These are phyloP conservation scores for Paecilomyces dactylethromorphus DNA, from an alignment of 2,329 filamentous ascomycete genomes.

Conservation along the genomic window DNA sequence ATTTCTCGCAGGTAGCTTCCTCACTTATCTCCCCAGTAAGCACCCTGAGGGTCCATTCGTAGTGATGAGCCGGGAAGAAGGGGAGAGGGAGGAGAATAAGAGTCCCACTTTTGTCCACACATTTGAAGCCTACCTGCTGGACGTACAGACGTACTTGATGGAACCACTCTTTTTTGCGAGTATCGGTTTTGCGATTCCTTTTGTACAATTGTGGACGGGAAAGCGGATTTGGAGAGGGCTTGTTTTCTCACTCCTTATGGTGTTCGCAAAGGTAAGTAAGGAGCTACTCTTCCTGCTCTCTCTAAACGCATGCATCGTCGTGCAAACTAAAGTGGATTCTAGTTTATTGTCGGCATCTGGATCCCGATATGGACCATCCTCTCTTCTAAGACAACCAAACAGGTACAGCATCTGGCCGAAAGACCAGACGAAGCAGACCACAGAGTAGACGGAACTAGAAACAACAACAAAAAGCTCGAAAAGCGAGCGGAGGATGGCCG, in stretches of 20 bases:
- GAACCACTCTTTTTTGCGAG: background rate
- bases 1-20: constrained; percentile 29
- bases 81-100: constrained; percentile 24
- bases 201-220: constrained; percentile 25
- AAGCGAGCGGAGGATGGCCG: background rate
- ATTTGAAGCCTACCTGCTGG: constrained; percentile 31
- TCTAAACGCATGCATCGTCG: background rate
- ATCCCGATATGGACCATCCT: background rate
- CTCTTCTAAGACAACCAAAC: background rate
- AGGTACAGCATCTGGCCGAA: background rate
- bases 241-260: constrained; percentile 23
- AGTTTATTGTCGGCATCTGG: background rate
- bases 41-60: constrained; percentile 30
- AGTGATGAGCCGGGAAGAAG: constrained; percentile 26
- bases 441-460: background rate
- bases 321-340: background rate
- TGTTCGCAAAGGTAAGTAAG: constrained; percentile 18
- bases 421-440: background rate
- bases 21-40: constrained; percentile 31
- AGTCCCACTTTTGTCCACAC: constrained; percentile 34
- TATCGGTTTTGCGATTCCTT: constrained; percentile 26
- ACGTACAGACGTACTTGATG: constrained; percentile 16
- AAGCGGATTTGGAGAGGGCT: constrained; percentile 25
- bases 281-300: background rate
- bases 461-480: background rate